Evolutionary conservation across 148 eudicot genomes (phyloP), one percentile per base, ranked within the genome.

Genomic region (Nepenthes mirabilis): DNA sequence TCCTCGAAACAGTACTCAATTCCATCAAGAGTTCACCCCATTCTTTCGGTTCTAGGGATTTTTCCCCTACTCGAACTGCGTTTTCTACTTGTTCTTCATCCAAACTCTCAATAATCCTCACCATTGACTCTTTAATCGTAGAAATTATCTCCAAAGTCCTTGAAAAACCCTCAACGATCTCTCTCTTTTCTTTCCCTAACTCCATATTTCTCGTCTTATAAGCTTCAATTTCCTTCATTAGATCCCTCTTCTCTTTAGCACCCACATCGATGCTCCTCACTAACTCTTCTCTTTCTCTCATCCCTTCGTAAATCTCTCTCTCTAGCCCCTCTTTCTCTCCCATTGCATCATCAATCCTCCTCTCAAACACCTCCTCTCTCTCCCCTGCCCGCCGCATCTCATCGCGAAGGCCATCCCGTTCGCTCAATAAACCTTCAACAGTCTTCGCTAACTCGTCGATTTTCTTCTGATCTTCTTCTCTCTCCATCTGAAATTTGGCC

Each of bases 401-500:
- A 23, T 23, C 23, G 23, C 23, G 23, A 23, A 23, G 23, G 23
- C 23, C 23, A 23, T 68, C 60, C 14, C 59, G 47, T 50, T 32
- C 65, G 2, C 60, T 40, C 33, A 52, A 36, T 2, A 73, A 59
- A 62, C 68, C 79, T 48, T 66, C 78, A 43, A 62, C 13, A 53
- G 49, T 50, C 64, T 35, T 14, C 23, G 45, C 55, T 34, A 55
- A 64, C 10, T 74, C 78, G 23, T 33, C 12, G 52, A 63, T 58
- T 69, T n/a, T 61, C 64, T 33, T 35, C 59, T 56, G 59, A 45
- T 71, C 62, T 47, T 79, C 73, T 33, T 72, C 70, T 43, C 71
- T 56, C 13, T 70, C 63, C 43, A 67, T 63, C 45, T 65, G 66
- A 35, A 62, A 52, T 60, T 9, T 59, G 43, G 61, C 57, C 40